These are phyloP conservation scores for Blyttiomyces sp. DNA, from an alignment of 371 early-diverging fungal genomes.

Conservation along the genomic window DNA sequence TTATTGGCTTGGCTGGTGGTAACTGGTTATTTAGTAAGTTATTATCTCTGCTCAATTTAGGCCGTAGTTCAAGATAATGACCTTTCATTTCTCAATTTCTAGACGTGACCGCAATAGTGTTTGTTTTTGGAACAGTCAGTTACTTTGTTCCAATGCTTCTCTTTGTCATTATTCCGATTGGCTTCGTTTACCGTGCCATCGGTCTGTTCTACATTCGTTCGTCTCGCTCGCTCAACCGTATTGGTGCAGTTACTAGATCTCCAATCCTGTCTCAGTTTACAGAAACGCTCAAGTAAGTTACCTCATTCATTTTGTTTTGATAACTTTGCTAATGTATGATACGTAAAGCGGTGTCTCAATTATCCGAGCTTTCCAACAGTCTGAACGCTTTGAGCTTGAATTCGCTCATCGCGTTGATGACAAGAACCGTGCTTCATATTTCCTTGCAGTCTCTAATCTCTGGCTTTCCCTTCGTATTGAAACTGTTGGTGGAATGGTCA, in stretches of 20 bases:
- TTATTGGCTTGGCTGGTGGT: no score
- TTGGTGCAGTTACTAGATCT: constrained; percentile 71
- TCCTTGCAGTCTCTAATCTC: constrained; percentile 74
- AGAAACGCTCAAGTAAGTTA: constrained; percentile 55
- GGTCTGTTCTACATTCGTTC: constrained; percentile 54
- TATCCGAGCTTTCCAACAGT: constrained; percentile 62
- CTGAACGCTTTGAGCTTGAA: constrained; percentile 31
- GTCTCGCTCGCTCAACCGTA: constrained; percentile 68
- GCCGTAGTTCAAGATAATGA: no score
- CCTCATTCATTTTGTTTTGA: background rate
- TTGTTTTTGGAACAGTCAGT: constrained; percentile 13
- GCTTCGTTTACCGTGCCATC: constrained; percentile 9
- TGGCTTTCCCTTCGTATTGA: constrained; percentile 82
- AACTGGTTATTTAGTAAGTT: no score
- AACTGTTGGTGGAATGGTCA: constrained; percentile 58
- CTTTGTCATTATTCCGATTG: constrained; percentile 10
- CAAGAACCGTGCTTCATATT: constrained; percentile 73
- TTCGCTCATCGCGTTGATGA: constrained; percentile 31
- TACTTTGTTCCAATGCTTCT: constrained; percentile 10
- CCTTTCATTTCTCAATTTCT: no score
- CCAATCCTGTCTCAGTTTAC: constrained; percentile 75
- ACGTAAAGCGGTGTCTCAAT: constrained; percentile 50
- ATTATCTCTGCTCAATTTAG: no score
- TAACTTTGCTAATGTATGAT: background rate
- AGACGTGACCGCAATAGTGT: background rate